Percentiles rank a stretch among this genome's conserved stretches.
These are phyloP conservation scores for Oryza glaberrima DNA, from an alignment of 176 grass and related monocot genomes.

Conservation along the genomic window DNA sequence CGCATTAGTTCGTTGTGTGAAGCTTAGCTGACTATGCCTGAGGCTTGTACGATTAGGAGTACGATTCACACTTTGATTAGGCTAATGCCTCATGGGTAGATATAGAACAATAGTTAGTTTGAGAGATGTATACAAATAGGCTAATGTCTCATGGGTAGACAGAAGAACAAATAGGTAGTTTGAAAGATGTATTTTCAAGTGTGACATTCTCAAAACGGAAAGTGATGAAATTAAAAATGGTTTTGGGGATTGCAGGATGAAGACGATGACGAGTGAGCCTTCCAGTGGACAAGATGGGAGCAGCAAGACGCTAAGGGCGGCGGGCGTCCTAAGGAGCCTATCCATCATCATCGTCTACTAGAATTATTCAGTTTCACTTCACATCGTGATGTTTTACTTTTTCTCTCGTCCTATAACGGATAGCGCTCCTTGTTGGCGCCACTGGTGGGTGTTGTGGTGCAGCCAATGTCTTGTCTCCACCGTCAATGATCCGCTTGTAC, in stretches of 20 bases:
- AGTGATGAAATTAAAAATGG: not conserved
- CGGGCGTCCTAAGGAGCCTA: slow-evolving; percentile 38
- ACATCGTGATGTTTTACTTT: slow-evolving; percentile 57
- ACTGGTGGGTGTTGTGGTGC: slow-evolving; percentile 34
- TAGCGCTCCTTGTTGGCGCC: slow-evolving; percentile 51
- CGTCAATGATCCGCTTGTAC: slow-evolving; percentile 46
- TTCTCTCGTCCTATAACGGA: slow-evolving; percentile 38
- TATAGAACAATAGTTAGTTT: too few relatives aligned
- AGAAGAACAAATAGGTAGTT: too few relatives aligned
- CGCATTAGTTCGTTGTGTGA: not conserved
- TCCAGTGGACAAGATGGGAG: slow-evolving; percentile 29
- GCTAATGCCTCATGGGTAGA: too few relatives aligned
- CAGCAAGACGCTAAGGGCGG: not conserved
- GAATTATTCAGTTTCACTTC: slow-evolving; percentile 58
- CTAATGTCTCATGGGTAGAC: too few relatives aligned
- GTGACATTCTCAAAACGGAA: too few relatives aligned
- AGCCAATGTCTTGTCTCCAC: not conserved
- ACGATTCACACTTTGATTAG: too few relatives aligned
- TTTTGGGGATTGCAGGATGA: slow-evolving; percentile 43
- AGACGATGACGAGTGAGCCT: slow-evolving; percentile 59
- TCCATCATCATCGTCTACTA: slow-evolving; percentile 37
- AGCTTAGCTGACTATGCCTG: not conserved
- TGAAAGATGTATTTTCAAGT: too few relatives aligned
- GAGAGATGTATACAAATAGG: too few relatives aligned
- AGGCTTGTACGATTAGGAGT: not conserved